Conservation (phyloP, 192 early-diverging fungal genomes). For the Rhizophagus clarus region DNA sequence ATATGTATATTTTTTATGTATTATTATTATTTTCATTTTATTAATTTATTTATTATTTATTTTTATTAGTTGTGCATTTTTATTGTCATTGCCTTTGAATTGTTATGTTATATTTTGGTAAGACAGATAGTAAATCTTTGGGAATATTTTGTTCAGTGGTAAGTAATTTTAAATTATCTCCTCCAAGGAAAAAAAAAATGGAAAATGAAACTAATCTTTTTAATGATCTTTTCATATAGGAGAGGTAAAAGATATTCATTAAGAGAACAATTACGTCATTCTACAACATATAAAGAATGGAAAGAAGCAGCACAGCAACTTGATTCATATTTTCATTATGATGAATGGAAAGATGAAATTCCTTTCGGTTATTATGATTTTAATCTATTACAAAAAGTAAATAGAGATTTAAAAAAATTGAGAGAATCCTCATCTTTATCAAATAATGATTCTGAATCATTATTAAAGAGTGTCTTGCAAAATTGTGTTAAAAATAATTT, state of each 20-base stretch:
- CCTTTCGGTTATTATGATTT: slow-evolving; percentile 68
- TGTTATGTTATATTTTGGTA: slow-evolving; percentile 58
- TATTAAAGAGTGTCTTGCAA: slow-evolving; percentile 54
- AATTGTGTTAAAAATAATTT: slow-evolving; percentile 75
- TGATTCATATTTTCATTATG: slow-evolving; percentile 65
- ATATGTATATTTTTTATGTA: too few species aligned
- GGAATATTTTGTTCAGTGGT: slow-evolving; percentile 66
- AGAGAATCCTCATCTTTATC: slow-evolving; percentile 19
- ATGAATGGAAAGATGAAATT: slow-evolving; percentile 67
- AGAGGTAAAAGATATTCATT: slow-evolving; percentile 56
- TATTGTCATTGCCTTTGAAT: slow-evolving; percentile 60
- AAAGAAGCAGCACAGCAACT: slow-evolving; percentile 56
- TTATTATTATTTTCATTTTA: neutral
- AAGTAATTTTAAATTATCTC: slow-evolving; percentile 17
- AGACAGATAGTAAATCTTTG: slow-evolving; percentile 64
- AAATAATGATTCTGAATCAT: slow-evolving; percentile 34
- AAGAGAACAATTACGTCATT: slow-evolving; percentile 51
- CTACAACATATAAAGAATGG: slow-evolving; percentile 67
- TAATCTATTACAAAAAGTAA: slow-evolving; percentile 61
- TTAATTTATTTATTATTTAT: neutral
- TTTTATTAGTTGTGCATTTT: slow-evolving; percentile 51
- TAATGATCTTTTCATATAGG: slow-evolving; percentile 30
- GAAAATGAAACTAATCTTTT: neutral
- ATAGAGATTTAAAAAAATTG: slow-evolving; percentile 44
- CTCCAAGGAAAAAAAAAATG: neutral